Base-by-base conservation (phyloP, 345 rosid species). In the Barbarea vulgaris region DNA sequence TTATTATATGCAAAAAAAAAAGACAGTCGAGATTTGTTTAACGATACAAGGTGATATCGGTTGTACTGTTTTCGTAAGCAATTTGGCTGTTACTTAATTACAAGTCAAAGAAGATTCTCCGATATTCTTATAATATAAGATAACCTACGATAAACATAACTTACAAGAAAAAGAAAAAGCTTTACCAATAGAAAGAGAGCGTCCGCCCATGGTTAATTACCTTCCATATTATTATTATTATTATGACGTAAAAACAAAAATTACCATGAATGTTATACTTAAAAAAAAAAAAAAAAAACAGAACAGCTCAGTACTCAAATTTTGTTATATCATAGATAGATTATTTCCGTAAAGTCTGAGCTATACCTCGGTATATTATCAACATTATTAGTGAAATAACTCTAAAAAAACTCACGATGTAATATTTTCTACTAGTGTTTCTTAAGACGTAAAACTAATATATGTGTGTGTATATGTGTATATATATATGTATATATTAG, bases 21-120 rank as follows among this genome's bases (percentile, higher is more conserved):
- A 41, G 51, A 41, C 21, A 42, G 10, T 28, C 9, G 6, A 17
- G 24, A 58, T 44, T 56, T 59, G 47, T 19, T 70, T 21, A 41
- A 39, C 54, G 42, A 19, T 58, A 3, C 24, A 58, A 59, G 34
- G 27, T 58, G 24, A 70, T 21, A 30, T 58, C 30, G 34, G 47
- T 58, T 46, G 54, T 56, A 57, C 44, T 46, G 57, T 15, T n/a
- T 67, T 28, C 57, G 24, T 58, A 58, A 58, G 67, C 48, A 59
- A 71, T 59, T 59, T 60, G 48, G 18, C 44, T 61, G 39, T 61
- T 72, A 50, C 56, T 62, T 60, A 50, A 34, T 72, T 72, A 61
- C 41, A 60, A 72, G 76, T 51, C 76, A 73, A 73, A 54, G 63
- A 25, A 52, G 63, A 52, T 73, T 73, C 70, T 73, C 4, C 37